Percentiles rank a stretch among this genome's conserved stretches.
Evolutionary conservation across 2,329 filamentous ascomycete genomes (phyloP).

Genomic region (Pyricularia sp.): DNA sequence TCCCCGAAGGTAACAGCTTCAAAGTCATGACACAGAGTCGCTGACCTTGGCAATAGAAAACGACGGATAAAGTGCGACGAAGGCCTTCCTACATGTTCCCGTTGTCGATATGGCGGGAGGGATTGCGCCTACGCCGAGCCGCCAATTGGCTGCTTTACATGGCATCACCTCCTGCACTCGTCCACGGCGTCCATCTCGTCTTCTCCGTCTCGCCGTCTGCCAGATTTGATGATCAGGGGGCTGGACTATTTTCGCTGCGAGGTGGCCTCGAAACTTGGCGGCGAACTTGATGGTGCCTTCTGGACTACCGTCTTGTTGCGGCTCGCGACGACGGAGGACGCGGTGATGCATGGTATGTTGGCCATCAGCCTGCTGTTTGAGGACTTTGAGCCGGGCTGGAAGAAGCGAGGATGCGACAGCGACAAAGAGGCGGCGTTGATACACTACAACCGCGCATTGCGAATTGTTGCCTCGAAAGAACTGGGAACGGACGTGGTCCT

Average conservation of each 20-base stretch:
- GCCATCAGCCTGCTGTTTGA: constrained; percentile 40
- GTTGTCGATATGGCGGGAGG: constrained; percentile 19
- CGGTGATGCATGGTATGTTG: constrained; percentile 38
- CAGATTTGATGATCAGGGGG: not conserved
- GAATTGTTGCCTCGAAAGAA: constrained; percentile 21
- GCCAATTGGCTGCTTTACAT: not conserved
- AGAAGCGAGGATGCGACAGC: constrained; percentile 9
- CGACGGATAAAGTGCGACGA: constrained; percentile 23
- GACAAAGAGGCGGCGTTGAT: constrained; percentile 20
- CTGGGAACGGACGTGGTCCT: constrained; percentile 20
- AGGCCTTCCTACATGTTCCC: constrained; percentile 17
- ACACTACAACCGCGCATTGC: constrained; percentile 41
- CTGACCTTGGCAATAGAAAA: constrained; percentile 11
- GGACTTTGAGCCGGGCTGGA: constrained; percentile 11
- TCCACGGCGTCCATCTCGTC: not conserved
- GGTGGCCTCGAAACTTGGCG: not conserved
- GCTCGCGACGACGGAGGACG: constrained; percentile 32
- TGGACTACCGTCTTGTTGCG: constrained; percentile 36
- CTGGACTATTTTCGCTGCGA: constrained; percentile 8
- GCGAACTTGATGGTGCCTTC: constrained; percentile 16
- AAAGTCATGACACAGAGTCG: not conserved
- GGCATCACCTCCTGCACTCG: not conserved
- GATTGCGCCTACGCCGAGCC: constrained; percentile 17
- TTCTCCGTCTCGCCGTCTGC: not conserved
- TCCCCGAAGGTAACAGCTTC: not conserved